phyloP scores from a whole-genome alignment of 176 grass and related monocot genomes.

The Pontederia crassipes region DNA sequence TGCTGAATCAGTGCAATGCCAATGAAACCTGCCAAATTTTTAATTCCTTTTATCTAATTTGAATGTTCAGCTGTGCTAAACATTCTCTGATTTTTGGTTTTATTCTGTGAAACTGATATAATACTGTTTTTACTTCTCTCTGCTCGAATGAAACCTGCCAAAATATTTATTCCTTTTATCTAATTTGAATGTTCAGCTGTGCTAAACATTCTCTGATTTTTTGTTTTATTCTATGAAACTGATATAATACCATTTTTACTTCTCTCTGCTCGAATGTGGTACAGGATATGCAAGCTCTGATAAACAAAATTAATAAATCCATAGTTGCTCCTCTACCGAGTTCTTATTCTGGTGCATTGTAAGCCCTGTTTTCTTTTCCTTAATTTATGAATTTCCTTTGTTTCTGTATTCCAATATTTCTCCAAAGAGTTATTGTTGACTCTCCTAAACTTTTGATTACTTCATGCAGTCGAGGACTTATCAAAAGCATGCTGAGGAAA shows the following conservation, averaged over 20 bases:
- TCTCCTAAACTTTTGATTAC: not conserved
- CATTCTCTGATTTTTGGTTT: too few species aligned
- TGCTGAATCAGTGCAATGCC: too few species aligned
- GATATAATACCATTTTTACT: not conserved
- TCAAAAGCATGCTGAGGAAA: slow-evolving; percentile 84
- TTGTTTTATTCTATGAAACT: not conserved
- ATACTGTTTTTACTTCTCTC: not conserved
- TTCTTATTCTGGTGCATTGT: slow-evolving; percentile 14
- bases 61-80: too few species aligned
- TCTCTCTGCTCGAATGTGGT: not conserved
- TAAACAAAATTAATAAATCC: slow-evolving; percentile 17
- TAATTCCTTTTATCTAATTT: too few species aligned
- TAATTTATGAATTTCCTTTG: not conserved
- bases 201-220: too few species aligned
- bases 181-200: too few species aligned
- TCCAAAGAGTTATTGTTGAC: not conserved
- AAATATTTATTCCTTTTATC: too few species aligned
- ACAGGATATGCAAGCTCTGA: slow-evolving; percentile 10
- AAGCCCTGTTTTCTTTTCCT: not conserved
- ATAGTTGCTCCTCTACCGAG: slow-evolving; percentile 13
- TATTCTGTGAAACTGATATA: not conserved
- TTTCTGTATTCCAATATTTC: not conserved
- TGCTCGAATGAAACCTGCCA: not conserved
- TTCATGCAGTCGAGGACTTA: slow-evolving; percentile 52
- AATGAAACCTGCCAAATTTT: too few species aligned